A percentile compares a stretch with the other conserved stretches of the same genome.
These are phyloP conservation scores for Pythium apleroticum DNA, from an alignment of 352 stramenopile genomes.

Conservation along the genomic window DNA sequence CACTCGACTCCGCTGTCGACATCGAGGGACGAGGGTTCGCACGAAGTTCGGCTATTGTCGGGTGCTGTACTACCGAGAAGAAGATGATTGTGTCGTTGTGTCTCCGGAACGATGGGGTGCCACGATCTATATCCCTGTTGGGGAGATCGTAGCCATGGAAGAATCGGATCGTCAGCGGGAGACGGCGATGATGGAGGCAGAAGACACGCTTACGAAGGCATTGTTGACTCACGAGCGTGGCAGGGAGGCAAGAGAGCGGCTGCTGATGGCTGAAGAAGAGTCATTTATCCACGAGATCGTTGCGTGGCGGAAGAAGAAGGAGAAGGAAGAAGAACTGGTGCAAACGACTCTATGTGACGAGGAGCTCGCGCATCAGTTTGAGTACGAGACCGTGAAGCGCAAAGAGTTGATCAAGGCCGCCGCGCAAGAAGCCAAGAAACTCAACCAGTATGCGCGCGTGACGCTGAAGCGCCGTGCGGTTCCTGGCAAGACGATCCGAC, in stretches of 20 bases:
- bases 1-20: constrained; percentile 42
- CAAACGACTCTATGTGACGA: constrained; percentile 33
- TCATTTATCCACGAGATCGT: constrained; percentile 33
- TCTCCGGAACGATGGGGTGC: constrained; percentile 44
- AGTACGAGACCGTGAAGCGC: constrained; percentile 44
- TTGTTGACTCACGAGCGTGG: constrained; percentile 30
- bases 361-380: constrained; percentile 47
- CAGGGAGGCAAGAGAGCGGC: constrained; percentile 28
- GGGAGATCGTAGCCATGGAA: constrained; percentile 47
- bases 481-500: constrained; percentile 6
- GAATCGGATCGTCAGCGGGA: constrained; percentile 49
- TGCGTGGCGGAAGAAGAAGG: constrained; percentile 43
- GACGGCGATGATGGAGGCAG: constrained; percentile 38
- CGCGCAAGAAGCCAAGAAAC: constrained; percentile 33
- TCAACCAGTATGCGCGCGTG: constrained; percentile 37
- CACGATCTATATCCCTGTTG: constrained; percentile 49
- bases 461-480: constrained; percentile 26
- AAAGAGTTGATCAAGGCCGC: constrained; percentile 28
- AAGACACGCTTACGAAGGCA: constrained; percentile 31
- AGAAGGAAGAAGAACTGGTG: constrained; percentile 35
- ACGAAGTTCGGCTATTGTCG: constrained; percentile 53
- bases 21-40: constrained; percentile 35
- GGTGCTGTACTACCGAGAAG: constrained; percentile 49
- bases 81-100: constrained; percentile 54
- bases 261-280: constrained; percentile 51